These are phyloP conservation scores for Nigrospora sphaerica DNA, from an alignment of 2,329 filamentous ascomycete genomes.

Conservation along the genomic window DNA sequence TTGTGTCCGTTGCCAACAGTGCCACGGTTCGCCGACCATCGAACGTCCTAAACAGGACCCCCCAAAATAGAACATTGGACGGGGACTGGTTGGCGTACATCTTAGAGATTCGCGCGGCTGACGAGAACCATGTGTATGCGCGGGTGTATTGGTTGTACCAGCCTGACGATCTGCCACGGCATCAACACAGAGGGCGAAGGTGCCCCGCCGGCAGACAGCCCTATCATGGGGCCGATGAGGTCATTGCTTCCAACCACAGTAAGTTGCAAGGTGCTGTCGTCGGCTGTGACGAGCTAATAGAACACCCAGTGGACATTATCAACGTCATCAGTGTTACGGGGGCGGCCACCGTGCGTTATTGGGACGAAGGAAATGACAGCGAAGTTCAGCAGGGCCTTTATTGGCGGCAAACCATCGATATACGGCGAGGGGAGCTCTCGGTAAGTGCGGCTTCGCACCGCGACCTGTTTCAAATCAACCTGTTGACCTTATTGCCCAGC, in stretches of 20 bases:
- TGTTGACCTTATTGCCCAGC: slow-evolving; percentile 27
- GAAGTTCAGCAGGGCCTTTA: slow-evolving; percentile 53
- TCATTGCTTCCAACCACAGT: slow-evolving; percentile 69
- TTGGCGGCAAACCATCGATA: slow-evolving; percentile 58
- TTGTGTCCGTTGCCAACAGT: slow-evolving; percentile 53
- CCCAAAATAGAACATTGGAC: slow-evolving; percentile 33
- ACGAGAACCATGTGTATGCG: slow-evolving; percentile 68
- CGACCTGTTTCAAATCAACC: neutral
- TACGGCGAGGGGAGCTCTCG: slow-evolving; percentile 48
- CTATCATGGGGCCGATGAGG: slow-evolving; percentile 61
- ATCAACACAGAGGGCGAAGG: slow-evolving; percentile 45
- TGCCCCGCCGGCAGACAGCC: slow-evolving; percentile 47
- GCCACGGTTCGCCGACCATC: slow-evolving; percentile 48
- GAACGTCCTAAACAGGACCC: slow-evolving; percentile 26
- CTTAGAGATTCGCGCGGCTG: slow-evolving; percentile 66
- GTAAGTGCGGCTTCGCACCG: slow-evolving; percentile 40
- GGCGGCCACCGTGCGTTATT: slow-evolving; percentile 54
- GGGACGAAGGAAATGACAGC: slow-evolving; percentile 63
- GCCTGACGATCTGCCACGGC: slow-evolving; percentile 59
- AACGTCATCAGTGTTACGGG: slow-evolving; percentile 66
- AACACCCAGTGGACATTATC: slow-evolving; percentile 58
- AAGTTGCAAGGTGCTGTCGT: slow-evolving; percentile 20
- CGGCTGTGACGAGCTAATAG: slow-evolving; percentile 17
- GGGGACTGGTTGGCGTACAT: slow-evolving; percentile 71
- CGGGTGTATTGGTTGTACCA: slow-evolving; percentile 73